Evolutionary conservation across 2,329 filamentous ascomycete genomes (phyloP), one percentile per base, ranked within the genome.

Genomic region (Penicillium thymicola): DNA sequence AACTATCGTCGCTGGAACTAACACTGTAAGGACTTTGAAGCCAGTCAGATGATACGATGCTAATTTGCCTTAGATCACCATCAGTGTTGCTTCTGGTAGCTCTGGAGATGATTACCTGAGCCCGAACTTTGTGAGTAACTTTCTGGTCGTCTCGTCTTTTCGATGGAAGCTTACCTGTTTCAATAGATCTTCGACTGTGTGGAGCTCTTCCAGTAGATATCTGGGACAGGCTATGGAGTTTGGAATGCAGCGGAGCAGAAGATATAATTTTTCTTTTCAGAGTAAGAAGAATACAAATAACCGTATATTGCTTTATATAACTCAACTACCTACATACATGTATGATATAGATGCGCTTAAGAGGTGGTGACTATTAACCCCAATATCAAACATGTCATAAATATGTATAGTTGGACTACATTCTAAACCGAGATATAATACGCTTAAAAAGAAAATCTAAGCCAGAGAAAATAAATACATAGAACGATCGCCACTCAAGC

Each of bases 81-180:
- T 89, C 57, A 78, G 71, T 41, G 81, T 82, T 30, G 74, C 81
- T 25, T 87, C 84, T 18, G 86, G 86, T 1, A 86, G 80, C 66
- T 78, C 77, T 10, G 85, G 84, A 0, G 72, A 70, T 23, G 74
- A 70, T 0, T 88, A 79, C 67, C 71, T 88, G 59, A 81, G 78
- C 52, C 85, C 86, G 3, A 88, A 85, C 67, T 66, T 78, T 51
- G 70, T 74, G 52, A 68, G 70, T 69, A 16, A 9, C 10, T 9
- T 18, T 25, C 9, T 45, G 7, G 2, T 13, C 27, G 8, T 25
- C 8, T 51, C 28, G 2, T 41, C 25, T 21, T 8, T 25, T 27
- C 7, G 16, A 5, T 23, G 16, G 9, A 38, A 36, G 14, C 50
- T 50, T 51, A 47, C 11, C 16, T 14, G 2, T 44, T 5, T 3